Evolutionary conservation across 164 flowering plant species (phyloP).

Genomic region (Amborella trichopoda): DNA sequence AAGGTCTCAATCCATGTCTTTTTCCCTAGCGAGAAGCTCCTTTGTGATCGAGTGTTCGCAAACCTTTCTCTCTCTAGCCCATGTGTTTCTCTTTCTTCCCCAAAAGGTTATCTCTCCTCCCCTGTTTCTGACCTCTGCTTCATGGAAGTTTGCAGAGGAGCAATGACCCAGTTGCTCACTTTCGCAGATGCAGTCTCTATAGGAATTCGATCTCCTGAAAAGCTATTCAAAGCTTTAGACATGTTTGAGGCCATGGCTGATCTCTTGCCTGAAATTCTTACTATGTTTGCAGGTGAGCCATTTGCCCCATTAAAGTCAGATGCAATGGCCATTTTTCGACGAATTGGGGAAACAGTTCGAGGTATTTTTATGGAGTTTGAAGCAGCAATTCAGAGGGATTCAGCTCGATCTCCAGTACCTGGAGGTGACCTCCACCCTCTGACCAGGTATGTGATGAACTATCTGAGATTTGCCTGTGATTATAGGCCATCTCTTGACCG

Average conservation of each 20-base stretch:
- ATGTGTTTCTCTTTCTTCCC: too few relatives aligned
- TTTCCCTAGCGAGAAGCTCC: conserved; percentile 77
- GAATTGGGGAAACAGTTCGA: conserved; percentile 65
- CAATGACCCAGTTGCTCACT: conserved; percentile 58
- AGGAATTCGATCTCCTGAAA: conserved; percentile 67
- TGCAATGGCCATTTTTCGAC: conserved; percentile 55
- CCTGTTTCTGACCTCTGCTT: conserved; percentile 59
- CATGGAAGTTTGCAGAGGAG: conserved; percentile 85
- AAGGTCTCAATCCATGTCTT: conserved; percentile 50
- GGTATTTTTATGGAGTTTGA: conserved; percentile 94
- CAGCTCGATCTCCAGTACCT: conserved; percentile 62
- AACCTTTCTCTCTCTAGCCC: too few relatives aligned
- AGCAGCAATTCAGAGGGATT: conserved; percentile 71
- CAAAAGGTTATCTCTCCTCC: too few relatives aligned
- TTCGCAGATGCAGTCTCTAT: conserved; percentile 78
- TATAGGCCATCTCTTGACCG: conserved; percentile 59
- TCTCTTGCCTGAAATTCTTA: conserved; percentile 69
- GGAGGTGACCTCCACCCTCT: conserved; percentile 90
- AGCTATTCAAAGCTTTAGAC: conserved; percentile 66
- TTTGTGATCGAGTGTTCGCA: conserved; percentile 69
- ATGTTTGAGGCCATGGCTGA: conserved; percentile 74
- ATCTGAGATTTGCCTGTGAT: conserved; percentile 68
- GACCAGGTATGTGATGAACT: conserved; percentile 92
- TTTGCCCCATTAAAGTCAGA: conserved; percentile 40
- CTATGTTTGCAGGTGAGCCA: conserved; percentile 57